Evolutionary conservation across 2,329 filamentous ascomycete species (phyloP).

Genomic region (Fusarium nodosum): DNA sequence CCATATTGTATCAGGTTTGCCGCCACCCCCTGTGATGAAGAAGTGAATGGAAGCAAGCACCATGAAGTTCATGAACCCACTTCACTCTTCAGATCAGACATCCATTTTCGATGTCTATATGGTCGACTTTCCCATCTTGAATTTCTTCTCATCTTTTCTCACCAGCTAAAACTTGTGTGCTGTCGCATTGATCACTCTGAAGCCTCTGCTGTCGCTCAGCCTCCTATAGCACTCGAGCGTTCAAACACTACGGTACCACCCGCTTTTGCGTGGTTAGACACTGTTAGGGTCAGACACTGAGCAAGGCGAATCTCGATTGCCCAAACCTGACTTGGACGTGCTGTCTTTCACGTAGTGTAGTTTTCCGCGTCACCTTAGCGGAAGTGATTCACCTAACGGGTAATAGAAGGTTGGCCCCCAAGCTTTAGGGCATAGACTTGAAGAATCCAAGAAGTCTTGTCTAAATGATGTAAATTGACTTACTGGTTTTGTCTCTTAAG

Average conservation of each 20-base stretch:
- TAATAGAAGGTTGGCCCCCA: no score
- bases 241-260: conserved; percentile 70
- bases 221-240: conserved; percentile 74
- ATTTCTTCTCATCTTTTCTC: conserved; percentile 10
- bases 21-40: conserved; percentile 2
- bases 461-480: no score
- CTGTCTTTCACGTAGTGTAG: conserved; percentile 58
- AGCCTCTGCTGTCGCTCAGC: conserved; percentile 74
- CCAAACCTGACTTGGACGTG: conserved; percentile 62
- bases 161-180: conserved; percentile 53
- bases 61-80: conserved; percentile 12
- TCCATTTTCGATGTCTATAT: conserved; percentile 9
- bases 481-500: no score
- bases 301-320: conserved; percentile 68
- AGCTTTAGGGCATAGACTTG: no score
- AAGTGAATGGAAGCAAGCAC: conserved; percentile 32
- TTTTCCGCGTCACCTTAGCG: conserved; percentile 68
- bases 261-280: conserved; percentile 73
- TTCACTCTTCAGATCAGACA: not conserved
- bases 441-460: no score
- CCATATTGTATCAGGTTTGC: conserved; percentile 25
- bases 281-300: conserved; percentile 73
- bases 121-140: conserved; percentile 9
- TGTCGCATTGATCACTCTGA: conserved; percentile 63
- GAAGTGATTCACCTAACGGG: conserved; percentile 67